Evolutionary conservation across 2,329 filamentous ascomycete species (phyloP).

Genomic region (Aspergillus jensenii): DNA sequence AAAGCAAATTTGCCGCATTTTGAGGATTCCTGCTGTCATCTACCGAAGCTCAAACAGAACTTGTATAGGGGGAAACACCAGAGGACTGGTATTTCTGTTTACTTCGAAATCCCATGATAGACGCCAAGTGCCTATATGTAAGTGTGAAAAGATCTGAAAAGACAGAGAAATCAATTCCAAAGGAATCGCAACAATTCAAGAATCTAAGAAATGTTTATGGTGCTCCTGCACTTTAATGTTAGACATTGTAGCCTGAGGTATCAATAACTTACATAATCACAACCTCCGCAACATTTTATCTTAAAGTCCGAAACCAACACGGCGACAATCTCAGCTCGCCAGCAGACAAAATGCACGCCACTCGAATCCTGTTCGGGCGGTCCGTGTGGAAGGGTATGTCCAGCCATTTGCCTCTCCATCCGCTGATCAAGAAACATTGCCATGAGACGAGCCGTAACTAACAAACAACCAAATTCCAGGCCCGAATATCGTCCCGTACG

Average conservation of each 20-base stretch:
- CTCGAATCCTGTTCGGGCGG: slow-evolving; percentile 66
- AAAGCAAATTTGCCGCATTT: no score
- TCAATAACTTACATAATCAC: not conserved
- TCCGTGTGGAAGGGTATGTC: slow-evolving; percentile 83
- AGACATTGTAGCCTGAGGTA: not conserved
- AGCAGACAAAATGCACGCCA: slow-evolving; percentile 63
- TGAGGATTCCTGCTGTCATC: no score
- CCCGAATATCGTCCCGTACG: slow-evolving; percentile 70
- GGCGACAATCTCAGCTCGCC: not conserved
- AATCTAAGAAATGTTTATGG: no score
- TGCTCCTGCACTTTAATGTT: slow-evolving; percentile 34
- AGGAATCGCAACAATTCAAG: no score
- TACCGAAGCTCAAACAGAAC: no score
- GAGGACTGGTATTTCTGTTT: no score
- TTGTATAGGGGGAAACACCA: no score
- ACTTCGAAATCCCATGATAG: no score
- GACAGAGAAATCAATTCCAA: no score
- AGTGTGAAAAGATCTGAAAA: no score
- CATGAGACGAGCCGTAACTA: not conserved
- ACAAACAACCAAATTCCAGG: slow-evolving; percentile 44
- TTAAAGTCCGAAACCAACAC: not conserved
- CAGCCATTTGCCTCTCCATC: not conserved
- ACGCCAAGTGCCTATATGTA: no score
- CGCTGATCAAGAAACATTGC: not conserved
- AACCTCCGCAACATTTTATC: slow-evolving; percentile 9